A percentile compares a stretch with the other conserved stretches of the same genome.
phyloP scores from a whole-genome alignment of 306 rosid species.

The Macrotyloma uniflorum region DNA sequence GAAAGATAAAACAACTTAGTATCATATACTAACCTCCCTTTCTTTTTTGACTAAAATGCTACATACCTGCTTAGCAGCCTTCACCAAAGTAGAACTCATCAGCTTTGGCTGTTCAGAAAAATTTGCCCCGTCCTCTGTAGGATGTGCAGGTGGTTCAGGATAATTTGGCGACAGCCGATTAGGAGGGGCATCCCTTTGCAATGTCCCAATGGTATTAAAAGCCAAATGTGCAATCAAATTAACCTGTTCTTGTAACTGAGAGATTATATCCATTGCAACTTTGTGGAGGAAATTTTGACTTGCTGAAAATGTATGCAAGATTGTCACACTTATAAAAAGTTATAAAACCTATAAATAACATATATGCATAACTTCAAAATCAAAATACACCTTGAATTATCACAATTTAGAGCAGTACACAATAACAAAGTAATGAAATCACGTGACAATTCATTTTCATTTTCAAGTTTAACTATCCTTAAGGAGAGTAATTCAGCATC shows the following conservation, averaged over 20 bases:
- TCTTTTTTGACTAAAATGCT: background rate
- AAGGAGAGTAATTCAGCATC: background rate
- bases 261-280: conserved; percentile 76
- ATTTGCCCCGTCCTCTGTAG: conserved; percentile 59
- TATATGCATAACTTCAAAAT: background rate
- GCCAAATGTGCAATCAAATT: conserved; percentile 69
- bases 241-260: conserved; percentile 88
- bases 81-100: conserved; percentile 73
- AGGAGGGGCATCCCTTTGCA: conserved; percentile 96
- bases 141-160: conserved; percentile 78
- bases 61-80: conserved; percentile 87
- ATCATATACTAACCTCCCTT: background rate
- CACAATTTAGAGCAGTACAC: background rate
- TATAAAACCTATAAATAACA: background rate
- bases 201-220: conserved; percentile 76
- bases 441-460: background rate
- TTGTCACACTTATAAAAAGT: no score
- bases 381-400: background rate
- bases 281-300: background rate
- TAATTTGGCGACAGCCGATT: conserved; percentile 71
- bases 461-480: background rate
- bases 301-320: background rate
- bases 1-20: background rate
- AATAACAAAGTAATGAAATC: background rate
- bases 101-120: conserved; percentile 76